Base-by-base conservation (phyloP, 805 yeast genomes). In the Nakazawaea populi region DNA sequence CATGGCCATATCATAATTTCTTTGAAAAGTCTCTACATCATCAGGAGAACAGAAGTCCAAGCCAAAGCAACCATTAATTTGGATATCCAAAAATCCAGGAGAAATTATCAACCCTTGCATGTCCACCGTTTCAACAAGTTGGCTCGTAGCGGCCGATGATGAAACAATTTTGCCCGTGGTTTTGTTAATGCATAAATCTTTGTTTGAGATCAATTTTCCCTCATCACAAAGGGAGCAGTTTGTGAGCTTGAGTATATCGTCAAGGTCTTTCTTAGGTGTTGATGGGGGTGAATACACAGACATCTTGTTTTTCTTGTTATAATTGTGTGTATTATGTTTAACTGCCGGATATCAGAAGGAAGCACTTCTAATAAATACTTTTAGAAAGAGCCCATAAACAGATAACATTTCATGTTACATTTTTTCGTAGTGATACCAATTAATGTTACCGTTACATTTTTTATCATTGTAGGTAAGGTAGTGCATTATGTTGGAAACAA, bases 61-160 rank as follows among this genome's bases (percentile, higher is more conserved):
- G 3, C 84, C 85, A 54, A 71, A 79, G 51, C 80, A 71, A 9
- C 84, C 85, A 55, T 80, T 80, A 53, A 78, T 76, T 60, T 80
- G 85, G 54, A 76, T 71, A 58, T 80, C 85, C 10, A 80, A 63
- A 58, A 73, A 77, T 1, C 85, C 85, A 0, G 85, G 83, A 0
- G 82, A 73, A 35, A 80, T 54, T 32, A 76, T 67, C 18, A 62
- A 57, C 4, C 80, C 82, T n/a, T 71, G 55, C 46, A 80, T 62
- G 55, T 80, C 81, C 11, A 79, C 60, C 3, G 61, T 61, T 42
- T 61, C 62, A 37, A 54, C 47, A 35, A 51, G 41, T 37, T 41
- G 47, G 11, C 37, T 39, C 8, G 46, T 46, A 29, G 52, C 53
- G 6, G 50, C 42, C 2, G 73, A 70, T 4, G 60, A 52, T 1